phyloP scores from a whole-genome alignment of 352 stramenopile genomes.

The Pythium brassicae region DNA sequence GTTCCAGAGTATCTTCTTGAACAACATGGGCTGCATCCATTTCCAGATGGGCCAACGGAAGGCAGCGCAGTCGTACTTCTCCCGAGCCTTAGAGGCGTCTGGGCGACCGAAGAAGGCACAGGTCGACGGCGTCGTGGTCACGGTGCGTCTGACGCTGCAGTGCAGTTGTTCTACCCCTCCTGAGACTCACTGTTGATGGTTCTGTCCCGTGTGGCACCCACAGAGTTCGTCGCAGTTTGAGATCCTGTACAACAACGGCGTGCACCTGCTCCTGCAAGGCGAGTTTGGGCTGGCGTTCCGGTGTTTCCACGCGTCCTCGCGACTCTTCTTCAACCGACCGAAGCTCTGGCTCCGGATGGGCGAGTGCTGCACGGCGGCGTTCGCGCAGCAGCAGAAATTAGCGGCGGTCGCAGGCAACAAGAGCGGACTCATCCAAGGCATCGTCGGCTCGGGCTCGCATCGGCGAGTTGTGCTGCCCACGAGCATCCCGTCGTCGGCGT shows the following conservation, averaged over 20 bases:
- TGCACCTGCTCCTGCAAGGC: conserved; percentile 85
- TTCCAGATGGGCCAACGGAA: conserved; percentile 88
- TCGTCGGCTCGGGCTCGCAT: conserved; percentile 75
- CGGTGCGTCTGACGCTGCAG: conserved; percentile 17
- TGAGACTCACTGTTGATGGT: background rate
- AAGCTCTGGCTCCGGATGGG: conserved; percentile 91
- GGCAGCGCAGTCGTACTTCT: conserved; percentile 90
- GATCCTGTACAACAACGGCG: conserved; percentile 92
- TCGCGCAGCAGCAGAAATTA: conserved; percentile 67
- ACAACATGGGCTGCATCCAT: conserved; percentile 93
- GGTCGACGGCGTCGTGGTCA: conserved; percentile 44
- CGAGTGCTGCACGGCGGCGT: conserved; percentile 87
- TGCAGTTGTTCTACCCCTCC: too few species aligned
- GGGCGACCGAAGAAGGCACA: conserved; percentile 43
- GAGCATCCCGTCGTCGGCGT: conserved; percentile 48
- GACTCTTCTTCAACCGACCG: conserved; percentile 88
- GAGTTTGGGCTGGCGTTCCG: conserved; percentile 82
- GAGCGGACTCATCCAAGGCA: conserved; percentile 73
- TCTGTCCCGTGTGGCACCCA: background rate
- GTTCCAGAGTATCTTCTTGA: conserved; percentile 82
- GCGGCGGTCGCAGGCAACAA: conserved; percentile 61
- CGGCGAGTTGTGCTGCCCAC: conserved; percentile 81
- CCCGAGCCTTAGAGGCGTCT: conserved; percentile 69
- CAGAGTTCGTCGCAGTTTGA: conserved; percentile 78
- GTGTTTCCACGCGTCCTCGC: conserved; percentile 87